Conservation (phyloP, 1,284 basidiomycete genomes). For the Marasmius tenuissimus region DNA sequence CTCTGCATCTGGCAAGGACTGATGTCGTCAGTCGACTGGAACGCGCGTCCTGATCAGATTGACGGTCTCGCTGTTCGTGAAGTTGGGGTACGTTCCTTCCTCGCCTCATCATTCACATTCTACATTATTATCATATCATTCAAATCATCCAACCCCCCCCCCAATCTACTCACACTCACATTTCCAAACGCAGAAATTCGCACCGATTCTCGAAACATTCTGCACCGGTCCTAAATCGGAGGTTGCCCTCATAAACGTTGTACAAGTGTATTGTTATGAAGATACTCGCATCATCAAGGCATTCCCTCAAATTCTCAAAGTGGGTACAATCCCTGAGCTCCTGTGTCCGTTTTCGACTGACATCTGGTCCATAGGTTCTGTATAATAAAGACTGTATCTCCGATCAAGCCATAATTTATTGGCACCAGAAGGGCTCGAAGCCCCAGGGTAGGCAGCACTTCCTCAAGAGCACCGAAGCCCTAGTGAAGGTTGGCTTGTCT, state of each 20-base stretch:
- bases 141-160: conserved; percentile 1
- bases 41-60: conserved; percentile 85
- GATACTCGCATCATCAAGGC: conserved; percentile 92
- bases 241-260: conserved; percentile 89
- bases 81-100: conserved; percentile 62
- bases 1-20: conserved; percentile 91
- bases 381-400: conserved; percentile 95
- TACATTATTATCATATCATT: not conserved
- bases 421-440: conserved; percentile 96
- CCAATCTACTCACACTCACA: not conserved
- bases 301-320: conserved; percentile 93
- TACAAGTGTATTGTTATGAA: conserved; percentile 94
- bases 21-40: conserved; percentile 86
- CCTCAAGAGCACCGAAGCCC: conserved; percentile 82
- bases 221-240: conserved; percentile 85
- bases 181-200: conserved; percentile 61
- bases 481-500: conserved; percentile 75
- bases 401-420: conserved; percentile 96
- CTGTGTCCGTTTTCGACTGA: conserved; percentile 1
- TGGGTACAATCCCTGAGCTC: conserved; percentile 22
- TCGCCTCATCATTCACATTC: not conserved
- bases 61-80: conserved; percentile 83
- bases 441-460: conserved; percentile 94
- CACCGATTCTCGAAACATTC: conserved; percentile 87
- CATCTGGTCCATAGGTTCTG: conserved; percentile 58